phyloP scores from a whole-genome alignment of 352 stramenopile species.

The Globisporangium irregulare region DNA sequence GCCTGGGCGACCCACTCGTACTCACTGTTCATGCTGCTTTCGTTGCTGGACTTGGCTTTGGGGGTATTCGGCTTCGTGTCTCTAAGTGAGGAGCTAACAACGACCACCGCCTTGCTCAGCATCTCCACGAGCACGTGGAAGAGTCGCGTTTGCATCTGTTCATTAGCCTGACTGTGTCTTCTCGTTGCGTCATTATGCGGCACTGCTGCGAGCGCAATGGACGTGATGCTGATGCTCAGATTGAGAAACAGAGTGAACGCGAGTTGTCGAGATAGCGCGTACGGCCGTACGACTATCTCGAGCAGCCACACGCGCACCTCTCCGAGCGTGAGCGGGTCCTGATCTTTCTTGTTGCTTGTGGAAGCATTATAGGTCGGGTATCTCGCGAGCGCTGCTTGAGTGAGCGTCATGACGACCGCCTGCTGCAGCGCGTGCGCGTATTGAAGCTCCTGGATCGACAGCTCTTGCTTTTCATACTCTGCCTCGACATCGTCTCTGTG shows the following conservation, averaged over 20 bases:
- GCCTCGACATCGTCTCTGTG: not conserved
- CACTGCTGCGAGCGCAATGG: constrained; percentile 17
- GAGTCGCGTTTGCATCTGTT: constrained; percentile 22
- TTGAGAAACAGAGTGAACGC: constrained; percentile 43
- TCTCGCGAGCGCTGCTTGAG: constrained; percentile 9
- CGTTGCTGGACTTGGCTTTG: not conserved
- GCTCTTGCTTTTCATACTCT: not conserved
- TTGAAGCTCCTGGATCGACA: constrained; percentile 25
- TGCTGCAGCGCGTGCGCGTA: constrained; percentile 24
- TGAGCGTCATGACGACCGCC: constrained; percentile 21
- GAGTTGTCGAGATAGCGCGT: constrained; percentile 29
- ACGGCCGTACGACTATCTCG: constrained; percentile 37
- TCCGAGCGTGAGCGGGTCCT: constrained; percentile 1
- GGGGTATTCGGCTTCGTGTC: not conserved
- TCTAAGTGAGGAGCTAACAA: constrained; percentile 24
- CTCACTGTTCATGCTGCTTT: not conserved
- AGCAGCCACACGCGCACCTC: constrained; percentile 37
- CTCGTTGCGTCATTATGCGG: no score
- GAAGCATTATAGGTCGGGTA: not conserved
- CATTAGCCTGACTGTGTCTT: constrained; percentile 9
- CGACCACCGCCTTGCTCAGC: constrained; percentile 38
- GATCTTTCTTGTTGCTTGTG: constrained; percentile 11
- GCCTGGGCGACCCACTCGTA: constrained; percentile 30
- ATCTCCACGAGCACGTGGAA: constrained; percentile 49
- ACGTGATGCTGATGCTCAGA: constrained; percentile 19